phyloP scores from a whole-genome alignment of 768 basidiomycete species.

The Lentinula detonsa region DNA sequence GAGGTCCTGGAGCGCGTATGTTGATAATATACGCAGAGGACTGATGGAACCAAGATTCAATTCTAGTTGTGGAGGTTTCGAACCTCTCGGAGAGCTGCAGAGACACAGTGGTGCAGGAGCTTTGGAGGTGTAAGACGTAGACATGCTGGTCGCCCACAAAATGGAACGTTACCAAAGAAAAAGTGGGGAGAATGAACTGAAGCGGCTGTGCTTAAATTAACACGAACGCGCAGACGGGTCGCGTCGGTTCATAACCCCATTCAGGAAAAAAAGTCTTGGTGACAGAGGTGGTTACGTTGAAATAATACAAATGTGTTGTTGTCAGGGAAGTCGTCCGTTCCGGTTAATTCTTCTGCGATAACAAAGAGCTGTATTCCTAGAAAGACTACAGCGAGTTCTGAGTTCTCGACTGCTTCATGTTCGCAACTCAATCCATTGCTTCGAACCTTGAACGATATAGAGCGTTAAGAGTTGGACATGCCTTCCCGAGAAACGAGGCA shows the following conservation, averaged over 20 bases:
- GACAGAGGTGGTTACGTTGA: neutral
- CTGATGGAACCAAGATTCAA: neutral
- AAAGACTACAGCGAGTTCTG: too few relatives aligned
- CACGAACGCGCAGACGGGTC: neutral
- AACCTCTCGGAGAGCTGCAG: neutral
- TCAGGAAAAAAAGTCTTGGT: neutral
- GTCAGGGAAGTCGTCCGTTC: neutral
- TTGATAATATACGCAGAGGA: neutral
- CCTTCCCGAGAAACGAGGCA: neutral
- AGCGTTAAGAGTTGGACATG: neutral
- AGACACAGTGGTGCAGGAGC: neutral
- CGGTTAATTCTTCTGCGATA: neutral
- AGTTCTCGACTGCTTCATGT: too few relatives aligned
- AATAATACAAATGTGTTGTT: neutral
- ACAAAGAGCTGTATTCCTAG: too few relatives aligned
- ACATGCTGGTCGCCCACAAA: constrained; percentile 1
- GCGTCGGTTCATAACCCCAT: neutral
- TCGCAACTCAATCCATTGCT: too few relatives aligned
- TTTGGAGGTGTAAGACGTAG: neutral
- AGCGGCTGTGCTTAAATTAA: neutral
- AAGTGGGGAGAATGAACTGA: neutral
- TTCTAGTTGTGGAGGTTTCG: neutral
- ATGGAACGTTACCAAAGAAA: neutral
- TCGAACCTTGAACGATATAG: neutral
- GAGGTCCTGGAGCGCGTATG: neutral